These are phyloP conservation scores for Penicillium sp. DNA, from an alignment of 2,329 filamentous ascomycete species.

Conservation along the genomic window DNA sequence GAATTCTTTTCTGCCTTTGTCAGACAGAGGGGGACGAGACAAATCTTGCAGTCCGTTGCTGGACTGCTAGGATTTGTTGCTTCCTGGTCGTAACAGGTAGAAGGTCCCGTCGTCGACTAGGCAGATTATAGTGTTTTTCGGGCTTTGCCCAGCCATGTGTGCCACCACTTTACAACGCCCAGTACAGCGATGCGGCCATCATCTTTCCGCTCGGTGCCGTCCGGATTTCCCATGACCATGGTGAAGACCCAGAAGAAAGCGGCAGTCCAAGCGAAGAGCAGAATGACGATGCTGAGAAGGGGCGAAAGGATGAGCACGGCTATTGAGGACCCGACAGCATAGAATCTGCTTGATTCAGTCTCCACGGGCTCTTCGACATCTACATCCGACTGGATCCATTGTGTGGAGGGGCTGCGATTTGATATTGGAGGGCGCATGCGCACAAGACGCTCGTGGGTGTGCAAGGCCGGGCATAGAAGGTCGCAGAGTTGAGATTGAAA, in stretches of 20 bases:
- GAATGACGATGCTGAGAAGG: slow-evolving; percentile 51
- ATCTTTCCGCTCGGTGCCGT: slow-evolving; percentile 54
- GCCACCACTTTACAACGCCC: slow-evolving; percentile 56
- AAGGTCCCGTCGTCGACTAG: background rate
- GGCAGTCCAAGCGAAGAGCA: slow-evolving; percentile 54
- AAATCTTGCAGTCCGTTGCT: no score
- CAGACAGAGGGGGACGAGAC: background rate
- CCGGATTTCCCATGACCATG: slow-evolving; percentile 57
- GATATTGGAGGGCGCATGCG: slow-evolving; percentile 21
- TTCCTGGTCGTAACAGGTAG: no score
- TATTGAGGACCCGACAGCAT: slow-evolving; percentile 40
- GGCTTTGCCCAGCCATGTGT: slow-evolving; percentile 48
- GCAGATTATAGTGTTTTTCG: slow-evolving; percentile 17
- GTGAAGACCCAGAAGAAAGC: slow-evolving; percentile 59
- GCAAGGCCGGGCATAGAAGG: slow-evolving; percentile 50
- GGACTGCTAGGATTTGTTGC: no score
- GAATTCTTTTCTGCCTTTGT: background rate
- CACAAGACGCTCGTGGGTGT: slow-evolving; percentile 41
- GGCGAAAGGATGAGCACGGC: slow-evolving; percentile 52
- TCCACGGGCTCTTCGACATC: slow-evolving; percentile 22
- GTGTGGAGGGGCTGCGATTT: slow-evolving; percentile 24
- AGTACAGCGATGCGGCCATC: slow-evolving; percentile 57
- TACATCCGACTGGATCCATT: slow-evolving; percentile 40
- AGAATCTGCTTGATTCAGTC: slow-evolving; percentile 31
- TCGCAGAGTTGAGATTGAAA: slow-evolving; percentile 48